Evolutionary conservation across 2,329 filamentous ascomycete species (phyloP), one percentile per base, ranked within the genome.

Genomic region (Colletotrichum orbiculare): DNA sequence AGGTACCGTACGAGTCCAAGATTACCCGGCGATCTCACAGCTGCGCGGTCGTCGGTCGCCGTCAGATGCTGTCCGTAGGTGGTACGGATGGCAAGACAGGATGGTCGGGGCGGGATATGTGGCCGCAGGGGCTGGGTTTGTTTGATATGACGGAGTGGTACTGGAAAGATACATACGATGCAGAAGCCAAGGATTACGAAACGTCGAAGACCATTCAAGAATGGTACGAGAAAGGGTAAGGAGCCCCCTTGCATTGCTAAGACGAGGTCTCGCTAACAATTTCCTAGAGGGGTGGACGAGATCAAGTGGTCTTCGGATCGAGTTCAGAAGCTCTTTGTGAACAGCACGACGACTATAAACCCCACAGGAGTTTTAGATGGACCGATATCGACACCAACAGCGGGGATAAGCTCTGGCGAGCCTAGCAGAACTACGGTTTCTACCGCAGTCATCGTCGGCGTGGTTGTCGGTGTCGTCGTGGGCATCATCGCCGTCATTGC

Each of bases 61-160:
- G 63, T 45, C 68, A 69, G 48, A 64, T 69, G 60, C 13, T 69
- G 1, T 56, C 46, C 1, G 50, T 68, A 0, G 68, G 68, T 8
- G 67, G 61, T 11, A 37, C 33, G 2, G 46, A 60, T 7, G 52
- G 47, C 2, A 52, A 25, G 13, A 54, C 38, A 5, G 63, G 52
- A n/a, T 64, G 50, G 54, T 13, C 38, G 3, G 25, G 35, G 6
- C 8, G 15, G 7, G 67, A 69, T 43, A 47, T 53, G 2, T 67
- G 41, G 53, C 56, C 61, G 2, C 55, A 59, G n/a, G 65, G 67
- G 0, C 47, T 69, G 7, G 65, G 65, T 2, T 25, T 69, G 3
- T 69, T 67, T 13, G 67, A 69, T 25, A 49, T 69, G 57, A 60
- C 48, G 2, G 45, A 58, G 2, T 43, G 35, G 48, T 8, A 12